Evolutionary conservation across 208 protist species (phyloP).

Genomic region (Trypanosoma brucei): DNA sequence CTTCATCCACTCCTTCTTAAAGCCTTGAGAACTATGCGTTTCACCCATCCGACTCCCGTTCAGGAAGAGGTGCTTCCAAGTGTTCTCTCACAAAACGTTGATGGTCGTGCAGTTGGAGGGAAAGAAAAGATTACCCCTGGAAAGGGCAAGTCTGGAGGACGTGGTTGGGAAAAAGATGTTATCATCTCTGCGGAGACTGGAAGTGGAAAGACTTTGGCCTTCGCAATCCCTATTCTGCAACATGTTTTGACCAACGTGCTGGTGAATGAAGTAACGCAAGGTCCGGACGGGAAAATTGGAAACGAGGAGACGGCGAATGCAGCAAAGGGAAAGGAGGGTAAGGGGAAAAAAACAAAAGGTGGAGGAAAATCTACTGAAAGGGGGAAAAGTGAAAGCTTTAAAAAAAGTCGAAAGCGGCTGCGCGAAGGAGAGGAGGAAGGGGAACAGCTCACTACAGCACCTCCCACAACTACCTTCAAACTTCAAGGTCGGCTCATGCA

Average conservation of each 20-base stretch:
- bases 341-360: neutral
- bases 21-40: conserved; percentile 65
- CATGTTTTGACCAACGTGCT: conserved; percentile 37
- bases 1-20: conserved; percentile 60
- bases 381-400: conserved; percentile 1
- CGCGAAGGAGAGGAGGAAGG: conserved; percentile 1
- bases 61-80: conserved; percentile 78
- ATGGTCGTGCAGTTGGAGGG: conserved; percentile 9
- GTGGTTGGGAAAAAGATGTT: conserved; percentile 52
- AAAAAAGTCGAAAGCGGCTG: conserved; percentile 5
- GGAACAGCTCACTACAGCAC: neutral
- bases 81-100: conserved; percentile 31
- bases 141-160: conserved; percentile 12
- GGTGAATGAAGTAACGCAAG: conserved; percentile 10
- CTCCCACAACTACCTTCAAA: neutral
- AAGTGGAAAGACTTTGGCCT: conserved; percentile 97
- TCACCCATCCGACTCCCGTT: conserved; percentile 81
- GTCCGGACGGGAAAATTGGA: neutral
- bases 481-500: conserved; percentile 58
- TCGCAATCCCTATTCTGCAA: conserved; percentile 94
- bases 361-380: neutral
- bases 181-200: conserved; percentile 93
- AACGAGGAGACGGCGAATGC: neutral
- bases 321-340: neutral
- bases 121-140: neutral